Base-by-base conservation (phyloP, 345 rosid species). In the Lepidium africanum region DNA sequence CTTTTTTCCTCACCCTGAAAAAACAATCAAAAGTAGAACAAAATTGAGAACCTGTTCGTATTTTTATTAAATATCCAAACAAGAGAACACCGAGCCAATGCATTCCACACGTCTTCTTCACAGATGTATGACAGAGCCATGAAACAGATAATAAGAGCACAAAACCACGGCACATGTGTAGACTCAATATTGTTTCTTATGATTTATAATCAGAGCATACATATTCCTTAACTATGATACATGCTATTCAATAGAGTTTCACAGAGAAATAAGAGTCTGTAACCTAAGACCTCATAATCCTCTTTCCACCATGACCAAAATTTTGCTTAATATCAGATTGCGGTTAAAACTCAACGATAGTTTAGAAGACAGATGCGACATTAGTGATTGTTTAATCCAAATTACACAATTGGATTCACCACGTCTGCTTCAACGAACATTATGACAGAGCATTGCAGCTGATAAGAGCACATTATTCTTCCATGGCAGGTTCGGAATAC, bases 1-100 rank as follows among this genome's bases (percentile, higher is more conserved):
- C 38, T 35, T 25, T 23, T 35, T 35, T 38, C n/a, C 27, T 56
- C 51, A 56, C 47, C 69, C 78, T 75, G 70, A 37, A 39, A 61
- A 16, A 17, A 45, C 41, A 39, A 19, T 14, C 47, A 57, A 35
- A 64, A 13, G 49, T 19, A 58, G 50, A 33, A 61, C 17, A 19
- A 32, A 53, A 13, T 33, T 67, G 30, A 74, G 64, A 53, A 53
- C 9, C 7, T 53, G 32, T 17, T 51, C 36, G 39, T 38, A 51
- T 35, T n/a, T 57, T 39, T 21, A 32, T 19, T 3, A 35, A 57
- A 17, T 16, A 72, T 11, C 27, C 21, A 30, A 27, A 11, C 30
- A 65, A 72, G 50, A 27, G 21, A 47, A 19, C 19, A 54, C 33
- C 30, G 47, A 54, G 16, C 0, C 60, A 8, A 45, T 25, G 57